Percentiles rank a stretch among this genome's conserved stretches.
Evolutionary conservation across 345 rosid species (phyloP).

Genomic region (Linum lewisii): DNA sequence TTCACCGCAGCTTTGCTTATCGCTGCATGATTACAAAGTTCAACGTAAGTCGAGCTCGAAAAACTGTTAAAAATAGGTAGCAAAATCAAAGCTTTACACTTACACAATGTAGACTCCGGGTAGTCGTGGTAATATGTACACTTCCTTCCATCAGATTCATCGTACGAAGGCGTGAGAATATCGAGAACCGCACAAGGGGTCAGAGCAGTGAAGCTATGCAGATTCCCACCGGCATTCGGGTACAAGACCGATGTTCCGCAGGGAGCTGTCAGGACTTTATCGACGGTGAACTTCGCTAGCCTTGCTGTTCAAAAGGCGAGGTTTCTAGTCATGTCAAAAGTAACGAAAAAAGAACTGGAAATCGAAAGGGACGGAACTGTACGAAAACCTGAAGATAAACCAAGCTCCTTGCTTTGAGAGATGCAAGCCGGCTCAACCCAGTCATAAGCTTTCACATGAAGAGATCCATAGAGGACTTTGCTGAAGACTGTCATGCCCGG

Average conservation of each 20-base stretch:
- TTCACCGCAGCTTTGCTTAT: slow-evolving; percentile 27
- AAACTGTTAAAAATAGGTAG: background rate
- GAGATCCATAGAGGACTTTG: slow-evolving; percentile 82
- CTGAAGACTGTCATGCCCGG: slow-evolving; percentile 94
- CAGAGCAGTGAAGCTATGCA: slow-evolving; percentile 89
- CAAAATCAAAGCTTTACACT: slow-evolving; percentile 2
- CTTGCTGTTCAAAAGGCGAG: slow-evolving; percentile 41
- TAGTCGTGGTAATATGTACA: slow-evolving; percentile 81
- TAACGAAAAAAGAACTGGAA: background rate
- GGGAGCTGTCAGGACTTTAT: slow-evolving; percentile 60
- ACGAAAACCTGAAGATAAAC: slow-evolving; percentile 34
- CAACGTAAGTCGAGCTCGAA: slow-evolving; percentile 5
- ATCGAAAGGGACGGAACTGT: background rate
- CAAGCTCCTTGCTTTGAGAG: slow-evolving; percentile 34
- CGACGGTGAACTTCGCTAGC: slow-evolving; percentile 53
- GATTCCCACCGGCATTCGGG: slow-evolving; percentile 76
- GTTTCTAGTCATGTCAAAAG: background rate
- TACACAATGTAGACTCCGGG: slow-evolving; percentile 59
- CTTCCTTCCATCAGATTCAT: slow-evolving; percentile 59
- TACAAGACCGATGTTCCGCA: slow-evolving; percentile 57
- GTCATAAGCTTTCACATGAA: slow-evolving; percentile 91
- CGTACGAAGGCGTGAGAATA: slow-evolving; percentile 82
- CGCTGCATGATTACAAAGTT: slow-evolving; percentile 9
- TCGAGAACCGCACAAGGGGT: slow-evolving; percentile 89
- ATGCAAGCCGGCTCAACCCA: slow-evolving; percentile 82